phyloP scores from a whole-genome alignment of 345 rosid species.

The Isatis tinctoria region DNA sequence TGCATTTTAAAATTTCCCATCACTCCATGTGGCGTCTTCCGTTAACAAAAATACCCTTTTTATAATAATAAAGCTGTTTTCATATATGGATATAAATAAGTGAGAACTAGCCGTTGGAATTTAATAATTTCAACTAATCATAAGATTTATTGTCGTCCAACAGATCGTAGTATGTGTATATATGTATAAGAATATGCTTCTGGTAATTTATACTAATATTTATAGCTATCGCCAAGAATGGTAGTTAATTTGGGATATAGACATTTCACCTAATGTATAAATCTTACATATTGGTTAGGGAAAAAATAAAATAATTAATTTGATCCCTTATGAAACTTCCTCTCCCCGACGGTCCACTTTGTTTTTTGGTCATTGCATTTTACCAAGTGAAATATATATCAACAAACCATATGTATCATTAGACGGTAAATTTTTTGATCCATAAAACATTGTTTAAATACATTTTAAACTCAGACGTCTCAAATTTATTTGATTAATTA shows the following conservation, averaged over 20 bases:
- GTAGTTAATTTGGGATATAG: conserved; percentile 11
- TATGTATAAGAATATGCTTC: not conserved
- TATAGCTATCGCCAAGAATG: not conserved
- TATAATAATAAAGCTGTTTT: not conserved
- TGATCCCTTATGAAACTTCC: not conserved
- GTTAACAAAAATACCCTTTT: not conserved
- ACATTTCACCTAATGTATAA: conserved; percentile 20
- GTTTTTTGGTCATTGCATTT: not conserved
- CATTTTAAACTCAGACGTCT: too few relatives aligned
- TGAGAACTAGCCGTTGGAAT: conserved; percentile 26
- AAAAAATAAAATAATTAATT: not conserved
- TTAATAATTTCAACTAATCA: conserved; percentile 18
- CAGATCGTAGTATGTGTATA: not conserved
- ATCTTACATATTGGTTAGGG: not conserved
- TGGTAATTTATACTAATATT: not conserved
- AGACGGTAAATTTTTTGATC: too few relatives aligned
- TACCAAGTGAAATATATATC: not conserved
- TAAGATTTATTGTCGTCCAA: conserved; percentile 8
- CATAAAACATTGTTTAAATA: too few relatives aligned
- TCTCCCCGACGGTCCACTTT: conserved; percentile 10
- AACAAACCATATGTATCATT: not conserved
- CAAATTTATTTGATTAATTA: not conserved
- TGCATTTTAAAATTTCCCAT: not conserved
- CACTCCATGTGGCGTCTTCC: conserved; percentile 13
- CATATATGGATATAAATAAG: not conserved